Evolutionary conservation across 306 rosid species (phyloP).

Genomic region (Arachis stenosperma): DNA sequence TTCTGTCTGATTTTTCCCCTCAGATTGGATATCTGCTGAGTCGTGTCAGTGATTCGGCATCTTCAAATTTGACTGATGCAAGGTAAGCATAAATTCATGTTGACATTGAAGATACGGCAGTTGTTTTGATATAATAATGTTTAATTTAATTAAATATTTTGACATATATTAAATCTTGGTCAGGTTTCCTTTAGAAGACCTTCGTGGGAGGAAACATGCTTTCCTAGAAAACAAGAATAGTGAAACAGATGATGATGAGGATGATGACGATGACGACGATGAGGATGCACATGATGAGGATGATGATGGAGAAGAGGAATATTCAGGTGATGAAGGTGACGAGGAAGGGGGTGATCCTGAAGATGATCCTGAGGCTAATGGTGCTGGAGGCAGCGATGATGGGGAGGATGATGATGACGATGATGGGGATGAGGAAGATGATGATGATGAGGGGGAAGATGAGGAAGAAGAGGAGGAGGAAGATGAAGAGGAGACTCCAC

Average conservation of each 20-base stretch:
- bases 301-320: conserved; percentile 51
- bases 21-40: conserved; percentile 62
- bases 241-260: conserved; percentile 61
- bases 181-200: conserved; percentile 58
- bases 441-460: background rate
- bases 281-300: conserved; percentile 49
- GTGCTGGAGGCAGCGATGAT: conserved; percentile 61
- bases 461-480: conserved; percentile 43
- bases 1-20: conserved; percentile 17
- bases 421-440: conserved; percentile 7
- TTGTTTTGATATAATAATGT: background rate
- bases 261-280: conserved; percentile 45
- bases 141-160: conserved; percentile 5
- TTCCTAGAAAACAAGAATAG: conserved; percentile 54
- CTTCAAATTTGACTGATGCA: conserved; percentile 49
- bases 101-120: background rate
- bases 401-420: conserved; percentile 51
- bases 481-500: conserved; percentile 48
- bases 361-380: conserved; percentile 60
- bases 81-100: conserved; percentile 48
- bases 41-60: conserved; percentile 27
- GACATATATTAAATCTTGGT: conserved; percentile 8
- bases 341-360: conserved; percentile 56
- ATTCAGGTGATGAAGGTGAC: conserved; percentile 56
- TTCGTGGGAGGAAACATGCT: conserved; percentile 40